A percentile compares a stretch with the other conserved stretches of the same genome.
Evolutionary conservation across 768 basidiomycete genomes (phyloP).

Genomic region (Xerocomellus intermedius): DNA sequence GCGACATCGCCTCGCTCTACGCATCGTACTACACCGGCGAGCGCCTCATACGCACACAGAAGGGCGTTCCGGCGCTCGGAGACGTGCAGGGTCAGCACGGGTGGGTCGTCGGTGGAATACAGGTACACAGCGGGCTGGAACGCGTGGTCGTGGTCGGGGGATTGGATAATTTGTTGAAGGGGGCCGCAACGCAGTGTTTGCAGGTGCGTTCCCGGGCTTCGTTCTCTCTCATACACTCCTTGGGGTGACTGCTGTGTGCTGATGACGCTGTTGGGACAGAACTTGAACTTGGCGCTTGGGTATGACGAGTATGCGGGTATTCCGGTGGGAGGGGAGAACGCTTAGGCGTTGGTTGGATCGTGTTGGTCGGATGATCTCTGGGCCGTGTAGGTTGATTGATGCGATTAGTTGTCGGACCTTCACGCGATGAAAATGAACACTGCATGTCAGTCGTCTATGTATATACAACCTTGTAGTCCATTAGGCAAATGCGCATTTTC

Average conservation of each 20-base stretch:
- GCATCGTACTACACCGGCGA: slow-evolving; percentile 76
- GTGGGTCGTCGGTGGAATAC: slow-evolving; percentile 90
- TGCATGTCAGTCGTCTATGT: neutral
- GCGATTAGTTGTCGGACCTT: neutral
- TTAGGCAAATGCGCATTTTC: neutral
- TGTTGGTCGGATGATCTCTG: neutral
- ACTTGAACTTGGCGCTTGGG: slow-evolving; percentile 86
- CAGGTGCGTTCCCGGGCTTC: slow-evolving; percentile 59
- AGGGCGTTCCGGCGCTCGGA: slow-evolving; percentile 66
- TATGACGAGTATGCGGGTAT: slow-evolving; percentile 85
- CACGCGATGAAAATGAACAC: neutral
- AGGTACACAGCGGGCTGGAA: slow-evolving; percentile 86
- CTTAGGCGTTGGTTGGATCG: neutral
- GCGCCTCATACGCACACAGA: slow-evolving; percentile 64
- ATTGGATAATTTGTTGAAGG: slow-evolving; percentile 94
- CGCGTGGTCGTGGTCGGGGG: slow-evolving; percentile 96
- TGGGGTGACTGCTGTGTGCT: neutral
- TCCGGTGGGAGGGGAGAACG: slow-evolving; percentile 33
- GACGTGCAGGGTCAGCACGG: slow-evolving; percentile 85
- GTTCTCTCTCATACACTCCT: neutral
- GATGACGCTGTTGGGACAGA: slow-evolving; percentile 43
- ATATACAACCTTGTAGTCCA: neutral
- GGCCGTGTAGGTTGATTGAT: neutral
- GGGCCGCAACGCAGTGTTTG: slow-evolving; percentile 97
- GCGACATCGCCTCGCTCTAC: slow-evolving; percentile 70